These are phyloP conservation scores for Ormosia emarginata DNA, from an alignment of 306 rosid genomes.

Conservation along the genomic window DNA sequence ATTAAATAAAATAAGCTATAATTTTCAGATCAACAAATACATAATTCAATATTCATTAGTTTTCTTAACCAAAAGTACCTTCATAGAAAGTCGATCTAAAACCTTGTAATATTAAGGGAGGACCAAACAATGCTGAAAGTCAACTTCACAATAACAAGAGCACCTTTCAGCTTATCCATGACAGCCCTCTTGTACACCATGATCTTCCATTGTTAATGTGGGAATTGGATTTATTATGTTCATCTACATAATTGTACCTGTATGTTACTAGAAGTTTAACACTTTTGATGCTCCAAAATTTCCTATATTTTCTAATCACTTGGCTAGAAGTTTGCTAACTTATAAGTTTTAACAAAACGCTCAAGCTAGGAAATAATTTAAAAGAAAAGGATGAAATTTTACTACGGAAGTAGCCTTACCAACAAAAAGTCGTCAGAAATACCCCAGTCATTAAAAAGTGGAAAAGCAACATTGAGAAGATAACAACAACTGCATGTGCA, in stretches of 20 bases:
- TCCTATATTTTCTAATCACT: constrained; percentile 90
- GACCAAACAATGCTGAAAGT: too few species aligned
- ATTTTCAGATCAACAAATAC: too few species aligned
- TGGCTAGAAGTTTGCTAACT: too few species aligned
- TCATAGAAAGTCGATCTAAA: too few species aligned
- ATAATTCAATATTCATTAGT: too few species aligned
- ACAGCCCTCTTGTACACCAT: constrained; percentile 95
- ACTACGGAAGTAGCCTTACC: constrained; percentile 49
- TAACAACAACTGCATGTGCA: constrained; percentile 78
- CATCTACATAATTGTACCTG: constrained; percentile 80
- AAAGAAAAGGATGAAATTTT: background rate
- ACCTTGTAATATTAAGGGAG: too few species aligned
- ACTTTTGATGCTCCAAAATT: constrained; percentile 88
- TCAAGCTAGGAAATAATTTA: too few species aligned
- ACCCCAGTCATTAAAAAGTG: constrained; percentile 79
- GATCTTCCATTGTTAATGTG: constrained; percentile 85
- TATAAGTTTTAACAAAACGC: too few species aligned
- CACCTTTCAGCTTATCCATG: constrained; percentile 95
- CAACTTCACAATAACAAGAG: too few species aligned
- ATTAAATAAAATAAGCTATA: too few species aligned
- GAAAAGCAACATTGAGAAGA: constrained; percentile 76
- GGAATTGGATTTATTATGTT: constrained; percentile 90
- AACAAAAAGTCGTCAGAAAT: constrained; percentile 82
- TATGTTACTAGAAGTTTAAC: constrained; percentile 90
- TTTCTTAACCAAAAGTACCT: too few species aligned